A percentile compares a stretch with the other conserved stretches of the same genome.
Conservation (phyloP, 805 yeast genomes). For the Starmerella tilneyi region DNA sequence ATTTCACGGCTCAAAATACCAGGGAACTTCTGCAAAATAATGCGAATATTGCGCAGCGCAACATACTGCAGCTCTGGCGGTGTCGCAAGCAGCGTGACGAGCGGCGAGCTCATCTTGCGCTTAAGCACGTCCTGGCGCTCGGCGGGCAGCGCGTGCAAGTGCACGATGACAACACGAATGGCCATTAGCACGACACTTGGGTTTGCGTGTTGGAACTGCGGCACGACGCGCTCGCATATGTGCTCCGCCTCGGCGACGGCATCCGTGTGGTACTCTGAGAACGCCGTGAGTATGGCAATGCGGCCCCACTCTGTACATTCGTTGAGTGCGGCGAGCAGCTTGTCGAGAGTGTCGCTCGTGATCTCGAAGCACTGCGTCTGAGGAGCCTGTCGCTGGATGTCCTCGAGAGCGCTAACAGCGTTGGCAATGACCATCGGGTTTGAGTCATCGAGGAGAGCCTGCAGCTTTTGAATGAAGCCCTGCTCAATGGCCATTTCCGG, state of each 20-base stretch:
- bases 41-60: constrained; percentile 80
- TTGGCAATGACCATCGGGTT: constrained; percentile 98
- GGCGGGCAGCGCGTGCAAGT: constrained; percentile 33
- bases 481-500: constrained; percentile 72
- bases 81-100: constrained; percentile 75
- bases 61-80: constrained; percentile 94
- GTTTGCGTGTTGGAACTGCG: constrained; percentile 93
- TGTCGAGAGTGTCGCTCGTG: constrained; percentile 36
- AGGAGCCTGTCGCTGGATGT: constrained; percentile 62
- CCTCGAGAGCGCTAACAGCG: constrained; percentile 75
- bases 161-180: constrained; percentile 67
- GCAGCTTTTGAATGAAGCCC: constrained; percentile 66
- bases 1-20: constrained; percentile 63
- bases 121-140: constrained; percentile 38
- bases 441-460: constrained; percentile 63
- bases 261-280: constrained; percentile 56
- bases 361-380: constrained; percentile 40
- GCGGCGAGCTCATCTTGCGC: constrained; percentile 70
- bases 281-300: constrained; percentile 71
- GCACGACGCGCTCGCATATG: constrained; percentile 79
- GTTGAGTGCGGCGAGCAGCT: constrained; percentile 71
- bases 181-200: constrained; percentile 88
- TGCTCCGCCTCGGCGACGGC: constrained; percentile 62
- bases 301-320: constrained; percentile 99
- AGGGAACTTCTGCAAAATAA: constrained; percentile 83